phyloP scores from a whole-genome alignment of 192 early-diverging fungal species.

The Allomyces macrogynus region DNA sequence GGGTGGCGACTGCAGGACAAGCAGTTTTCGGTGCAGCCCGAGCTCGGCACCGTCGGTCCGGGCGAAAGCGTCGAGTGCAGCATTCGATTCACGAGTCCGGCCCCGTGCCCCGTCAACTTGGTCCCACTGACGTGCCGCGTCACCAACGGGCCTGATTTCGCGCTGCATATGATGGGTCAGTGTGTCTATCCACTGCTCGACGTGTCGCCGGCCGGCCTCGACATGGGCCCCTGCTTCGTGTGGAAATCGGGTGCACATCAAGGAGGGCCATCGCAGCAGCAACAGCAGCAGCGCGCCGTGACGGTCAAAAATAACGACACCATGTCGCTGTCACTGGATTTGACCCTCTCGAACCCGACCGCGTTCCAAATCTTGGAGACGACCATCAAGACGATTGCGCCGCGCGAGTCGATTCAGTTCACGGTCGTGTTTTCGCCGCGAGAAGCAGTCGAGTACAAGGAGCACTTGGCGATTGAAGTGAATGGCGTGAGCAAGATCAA shows the following conservation, averaged over 20 bases:
- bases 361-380: background rate
- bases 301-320: background rate
- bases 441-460: conserved; percentile 18
- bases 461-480: conserved; percentile 29
- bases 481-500: conserved; percentile 25
- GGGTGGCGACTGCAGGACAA: conserved; percentile 17
- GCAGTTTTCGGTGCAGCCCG: conserved; percentile 16
- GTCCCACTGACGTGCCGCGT: conserved; percentile 27
- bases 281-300: background rate
- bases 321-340: background rate
- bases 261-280: background rate
- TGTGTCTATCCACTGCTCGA: conserved; percentile 22
- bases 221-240: conserved; percentile 34
- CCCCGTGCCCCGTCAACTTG: conserved; percentile 14
- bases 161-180: conserved; percentile 19
- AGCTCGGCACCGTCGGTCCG: conserved; percentile 26
- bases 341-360: background rate
- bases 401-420: conserved; percentile 15
- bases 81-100: conserved; percentile 20
- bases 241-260: conserved; percentile 11
- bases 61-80: conserved; percentile 29
- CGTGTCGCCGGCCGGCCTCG: conserved; percentile 12
- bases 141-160: conserved; percentile 24
- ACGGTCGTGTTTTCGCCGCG: conserved; percentile 25
- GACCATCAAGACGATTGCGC: background rate